These are phyloP conservation scores for Neurospora sp. DNA, from an alignment of 495 filamentous ascomycete genomes.

Conservation along the genomic window DNA sequence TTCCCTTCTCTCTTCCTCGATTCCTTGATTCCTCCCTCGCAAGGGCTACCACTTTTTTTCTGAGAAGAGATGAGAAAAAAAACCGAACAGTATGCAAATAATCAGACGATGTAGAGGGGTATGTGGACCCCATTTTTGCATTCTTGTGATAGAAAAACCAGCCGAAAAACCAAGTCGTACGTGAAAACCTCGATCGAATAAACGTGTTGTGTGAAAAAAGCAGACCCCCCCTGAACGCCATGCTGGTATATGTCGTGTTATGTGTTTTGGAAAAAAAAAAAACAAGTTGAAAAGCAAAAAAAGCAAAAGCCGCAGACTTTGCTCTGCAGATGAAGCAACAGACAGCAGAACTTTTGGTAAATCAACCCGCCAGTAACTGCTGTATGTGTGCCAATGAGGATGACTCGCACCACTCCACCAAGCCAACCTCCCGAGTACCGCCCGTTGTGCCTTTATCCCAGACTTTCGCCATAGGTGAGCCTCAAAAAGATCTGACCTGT, in stretches of 20 bases:
- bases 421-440: neutral
- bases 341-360: neutral
- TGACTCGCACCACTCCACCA: neutral
- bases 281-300: neutral
- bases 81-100: neutral
- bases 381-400: neutral
- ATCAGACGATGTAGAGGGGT: neutral
- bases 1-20: neutral
- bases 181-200: neutral
- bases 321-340: neutral
- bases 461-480: neutral
- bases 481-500: slow-evolving; percentile 7
- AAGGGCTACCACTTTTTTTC: neutral
- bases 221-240: slow-evolving; percentile 1
- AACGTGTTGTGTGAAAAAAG: neutral
- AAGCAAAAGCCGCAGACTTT: neutral
- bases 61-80: neutral
- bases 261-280: neutral
- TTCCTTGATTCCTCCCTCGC: neutral
- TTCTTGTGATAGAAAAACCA: neutral
- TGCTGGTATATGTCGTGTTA: neutral
- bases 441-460: neutral
- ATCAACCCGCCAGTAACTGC: neutral
- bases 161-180: neutral
- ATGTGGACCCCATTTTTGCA: neutral